Base-by-base conservation (phyloP, 1,139 yeast species). In the Magnusiomyces suaveolens region DNA sequence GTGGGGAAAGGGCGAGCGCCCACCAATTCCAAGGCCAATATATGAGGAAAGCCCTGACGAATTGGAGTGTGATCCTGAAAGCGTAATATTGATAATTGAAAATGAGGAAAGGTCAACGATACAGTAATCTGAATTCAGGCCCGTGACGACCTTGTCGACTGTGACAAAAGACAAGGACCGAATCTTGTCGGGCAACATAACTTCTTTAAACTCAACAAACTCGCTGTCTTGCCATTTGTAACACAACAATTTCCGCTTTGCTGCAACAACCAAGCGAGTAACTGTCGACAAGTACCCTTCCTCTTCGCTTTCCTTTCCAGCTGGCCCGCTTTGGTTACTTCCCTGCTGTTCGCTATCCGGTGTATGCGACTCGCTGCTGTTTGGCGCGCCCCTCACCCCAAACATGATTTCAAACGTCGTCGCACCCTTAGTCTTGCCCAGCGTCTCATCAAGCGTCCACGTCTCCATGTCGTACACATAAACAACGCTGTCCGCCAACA, bases 221-320 rank as follows among this genome's bases (percentile, higher is more conserved):
- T 69, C 72, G 14, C 66, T 57, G 53, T 69, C 71, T 49, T 63
- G 59, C 76, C 77, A 74, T 52, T 69, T 67, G 58, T 70, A 68
- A 20, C 72, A 62, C 3, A 67, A 61, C 29, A 75, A 57, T 47
- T 63, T 66, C 46, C 73, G 59, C 55, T 69, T 59, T 51, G 71
- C 65, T 2, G 68, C 70, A 36, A 72, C 68, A 10, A 69, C 72
- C 23, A 75, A 61, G 29, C 69, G 66, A 18, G 74, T 66, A 2
- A 66, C 63, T 46, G 47, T 52, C 39, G 48, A 33, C 10, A 55
- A 44, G 3, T 36, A 46, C 14, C 38, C 18, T 38, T 21, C 24
- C 20, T 38, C 44, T 2, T 38, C 23, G 21, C 38, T 33, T 23
- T 46, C 39, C 14, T 32, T 29, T 21, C 18, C 23, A 33, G 29